Conservation (phyloP, 495 filamentous ascomycete genomes). For the Aspergillus incahuasiensis region DNA sequence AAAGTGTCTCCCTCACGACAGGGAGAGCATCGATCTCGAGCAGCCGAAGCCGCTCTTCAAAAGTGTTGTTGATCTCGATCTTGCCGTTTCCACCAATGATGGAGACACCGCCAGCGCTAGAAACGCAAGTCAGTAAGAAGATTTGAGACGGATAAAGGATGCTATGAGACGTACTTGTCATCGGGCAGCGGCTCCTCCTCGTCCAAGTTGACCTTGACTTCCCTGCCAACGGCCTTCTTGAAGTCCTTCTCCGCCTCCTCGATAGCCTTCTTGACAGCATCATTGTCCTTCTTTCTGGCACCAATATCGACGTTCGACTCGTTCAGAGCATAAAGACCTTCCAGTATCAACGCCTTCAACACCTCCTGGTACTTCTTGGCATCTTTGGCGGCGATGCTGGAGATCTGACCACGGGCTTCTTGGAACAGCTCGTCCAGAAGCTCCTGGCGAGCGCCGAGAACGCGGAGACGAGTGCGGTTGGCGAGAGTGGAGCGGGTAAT, state of each 20-base stretch:
- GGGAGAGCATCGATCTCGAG: conserved; percentile 82
- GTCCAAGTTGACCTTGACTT: conserved; percentile 66
- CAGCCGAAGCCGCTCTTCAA: conserved; percentile 84
- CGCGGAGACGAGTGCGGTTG: conserved; percentile 88
- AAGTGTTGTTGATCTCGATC: conserved; percentile 98
- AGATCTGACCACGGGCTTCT: conserved; percentile 62
- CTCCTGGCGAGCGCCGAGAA: conserved; percentile 81
- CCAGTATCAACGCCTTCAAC: conserved; percentile 75
- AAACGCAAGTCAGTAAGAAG: conserved; percentile 1
- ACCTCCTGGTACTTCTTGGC: conserved; percentile 65
- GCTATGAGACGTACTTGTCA: conserved; percentile 64
- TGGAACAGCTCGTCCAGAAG: conserved; percentile 91
- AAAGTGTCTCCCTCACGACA: conserved; percentile 75
- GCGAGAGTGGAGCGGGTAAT: conserved; percentile 89
- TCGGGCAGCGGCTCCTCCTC: conserved; percentile 76
- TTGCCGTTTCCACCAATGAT: conserved; percentile 82
- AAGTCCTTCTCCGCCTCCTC: conserved; percentile 72
- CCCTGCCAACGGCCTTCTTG: conserved; percentile 62
- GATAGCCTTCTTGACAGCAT: conserved; percentile 67
- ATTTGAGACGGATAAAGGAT: not conserved
- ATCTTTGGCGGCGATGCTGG: conserved; percentile 57
- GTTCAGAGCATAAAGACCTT: conserved; percentile 82
- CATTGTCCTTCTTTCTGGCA: conserved; percentile 74
- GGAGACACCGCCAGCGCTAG: conserved; percentile 75
- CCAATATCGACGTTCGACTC: conserved; percentile 71